Percentiles rank a stretch among this genome's conserved stretches.
phyloP scores from a whole-genome alignment of 495 filamentous ascomycete species.

The Lepidopterella palustris region DNA sequence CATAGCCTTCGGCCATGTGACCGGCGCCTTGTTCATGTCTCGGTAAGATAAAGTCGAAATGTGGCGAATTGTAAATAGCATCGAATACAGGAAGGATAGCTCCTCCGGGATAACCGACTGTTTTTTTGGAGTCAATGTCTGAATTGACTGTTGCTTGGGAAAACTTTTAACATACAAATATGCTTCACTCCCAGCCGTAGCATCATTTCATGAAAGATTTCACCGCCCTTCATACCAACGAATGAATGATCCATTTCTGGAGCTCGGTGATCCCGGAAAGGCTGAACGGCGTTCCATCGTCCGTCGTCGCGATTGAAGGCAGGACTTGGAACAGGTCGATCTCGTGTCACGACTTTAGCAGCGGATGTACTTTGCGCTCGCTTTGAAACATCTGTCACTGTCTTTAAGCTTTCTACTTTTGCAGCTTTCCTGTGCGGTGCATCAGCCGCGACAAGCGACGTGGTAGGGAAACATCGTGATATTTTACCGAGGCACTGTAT shows the following conservation, averaged over 20 bases:
- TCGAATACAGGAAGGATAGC: slow-evolving; percentile 82
- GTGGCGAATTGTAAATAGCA: slow-evolving; percentile 72
- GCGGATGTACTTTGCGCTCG: slow-evolving; percentile 34
- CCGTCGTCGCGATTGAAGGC: slow-evolving; percentile 41
- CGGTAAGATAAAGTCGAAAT: slow-evolving; percentile 73
- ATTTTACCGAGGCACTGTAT: no score
- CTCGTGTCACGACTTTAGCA: slow-evolving; percentile 22
- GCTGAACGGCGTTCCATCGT: slow-evolving; percentile 36
- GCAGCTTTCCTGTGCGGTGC: slow-evolving; percentile 32
- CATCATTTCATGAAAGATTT: slow-evolving; percentile 99
- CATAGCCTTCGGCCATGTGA: slow-evolving; percentile 78
- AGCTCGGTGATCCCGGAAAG: slow-evolving; percentile 32
- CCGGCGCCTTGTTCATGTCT: slow-evolving; percentile 76
- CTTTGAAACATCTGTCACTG: slow-evolving; percentile 20
- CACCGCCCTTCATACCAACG: slow-evolving; percentile 88
- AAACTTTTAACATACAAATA: slow-evolving; percentile 43
- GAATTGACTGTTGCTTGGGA: slow-evolving; percentile 3
- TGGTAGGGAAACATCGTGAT: slow-evolving; percentile 30
- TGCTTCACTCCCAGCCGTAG: slow-evolving; percentile 84
- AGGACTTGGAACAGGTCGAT: slow-evolving; percentile 33
- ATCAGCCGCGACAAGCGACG: slow-evolving; percentile 26
- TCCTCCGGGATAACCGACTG: slow-evolving; percentile 68
- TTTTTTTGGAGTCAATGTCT: slow-evolving; percentile 21
- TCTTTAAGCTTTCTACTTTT: slow-evolving; percentile 24
- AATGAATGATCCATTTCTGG: slow-evolving; percentile 52